phyloP scores from a whole-genome alignment of 495 filamentous ascomycete species.

The Aspergillus ostianus region DNA sequence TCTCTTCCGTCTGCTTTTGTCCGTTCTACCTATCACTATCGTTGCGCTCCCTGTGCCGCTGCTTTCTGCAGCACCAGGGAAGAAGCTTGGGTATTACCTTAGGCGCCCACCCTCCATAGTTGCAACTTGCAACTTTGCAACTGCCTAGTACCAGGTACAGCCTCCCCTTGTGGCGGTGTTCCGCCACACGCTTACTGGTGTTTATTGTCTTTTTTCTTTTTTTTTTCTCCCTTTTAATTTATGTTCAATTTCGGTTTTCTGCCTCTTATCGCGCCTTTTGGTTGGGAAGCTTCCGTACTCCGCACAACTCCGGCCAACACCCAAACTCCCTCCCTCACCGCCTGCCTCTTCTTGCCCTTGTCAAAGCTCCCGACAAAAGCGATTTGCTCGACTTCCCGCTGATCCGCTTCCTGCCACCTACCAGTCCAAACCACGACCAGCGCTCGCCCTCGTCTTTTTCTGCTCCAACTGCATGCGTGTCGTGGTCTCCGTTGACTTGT shows the following conservation, averaged over 20 bases:
- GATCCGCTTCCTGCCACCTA: conserved; percentile 27
- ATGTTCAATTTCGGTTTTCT: conserved; percentile 1
- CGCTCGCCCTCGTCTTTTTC: background rate
- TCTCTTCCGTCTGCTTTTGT: background rate
- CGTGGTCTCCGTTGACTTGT: conserved; percentile 22
- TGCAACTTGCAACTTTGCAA: conserved; percentile 3
- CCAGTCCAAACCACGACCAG: conserved; percentile 14
- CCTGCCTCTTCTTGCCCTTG: conserved; percentile 10
- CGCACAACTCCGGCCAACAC: no score
- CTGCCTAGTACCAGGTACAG: conserved; percentile 7
- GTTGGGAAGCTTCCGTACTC: no score
- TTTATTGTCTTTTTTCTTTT: conserved; percentile 7
- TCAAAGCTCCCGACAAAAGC: conserved; percentile 17
- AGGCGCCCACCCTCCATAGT: conserved; percentile 7
- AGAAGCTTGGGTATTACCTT: conserved; percentile 16
- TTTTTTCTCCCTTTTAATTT: conserved; percentile 7
- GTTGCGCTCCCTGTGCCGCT: conserved; percentile 6
- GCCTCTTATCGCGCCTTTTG: no score
- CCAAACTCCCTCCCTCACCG: conserved; percentile 4
- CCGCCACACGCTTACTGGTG: conserved; percentile 12
- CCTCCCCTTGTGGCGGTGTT: conserved; percentile 24
- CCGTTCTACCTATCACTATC: background rate
- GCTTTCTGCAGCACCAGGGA: conserved; percentile 18
- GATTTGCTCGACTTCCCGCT: conserved; percentile 30
- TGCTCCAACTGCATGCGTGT: conserved; percentile 22